Conservation (phyloP, 2,329 filamentous ascomycete genomes). For the Fusarium sp. region DNA sequence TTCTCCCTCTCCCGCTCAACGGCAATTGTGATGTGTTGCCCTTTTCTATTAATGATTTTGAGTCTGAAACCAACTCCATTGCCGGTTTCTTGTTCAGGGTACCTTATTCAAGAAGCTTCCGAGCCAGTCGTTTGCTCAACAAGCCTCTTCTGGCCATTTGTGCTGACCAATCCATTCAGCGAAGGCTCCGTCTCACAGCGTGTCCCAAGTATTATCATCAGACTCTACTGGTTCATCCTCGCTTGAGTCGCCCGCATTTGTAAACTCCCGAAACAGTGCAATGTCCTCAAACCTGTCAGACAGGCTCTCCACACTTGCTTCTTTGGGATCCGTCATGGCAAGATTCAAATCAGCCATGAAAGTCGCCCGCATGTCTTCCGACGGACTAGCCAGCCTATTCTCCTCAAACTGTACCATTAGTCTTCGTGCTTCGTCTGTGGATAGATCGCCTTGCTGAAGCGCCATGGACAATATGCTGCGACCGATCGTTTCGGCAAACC, state of each 20-base stretch:
- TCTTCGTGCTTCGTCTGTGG: slow-evolving; percentile 38
- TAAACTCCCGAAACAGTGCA: slow-evolving; percentile 48
- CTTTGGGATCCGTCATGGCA: slow-evolving; percentile 47
- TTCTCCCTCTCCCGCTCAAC: background rate
- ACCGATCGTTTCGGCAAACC: slow-evolving; percentile 48
- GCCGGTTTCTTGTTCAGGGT: background rate
- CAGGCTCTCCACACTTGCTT: slow-evolving; percentile 47
- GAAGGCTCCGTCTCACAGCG: background rate
- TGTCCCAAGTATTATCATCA: slow-evolving; percentile 11
- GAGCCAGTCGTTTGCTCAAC: background rate
- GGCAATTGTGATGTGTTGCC: background rate
- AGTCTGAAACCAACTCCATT: background rate
- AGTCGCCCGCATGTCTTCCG: slow-evolving; percentile 45
- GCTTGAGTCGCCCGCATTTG: slow-evolving; percentile 3
- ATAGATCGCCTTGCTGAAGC: slow-evolving; percentile 46
- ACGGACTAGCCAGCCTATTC: slow-evolving; percentile 26
- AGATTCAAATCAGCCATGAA: slow-evolving; percentile 51
- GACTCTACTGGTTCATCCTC: slow-evolving; percentile 21
- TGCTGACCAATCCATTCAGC: background rate
- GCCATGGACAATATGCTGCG: slow-evolving; percentile 50
- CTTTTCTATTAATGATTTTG: background rate
- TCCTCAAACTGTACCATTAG: slow-evolving; percentile 46
- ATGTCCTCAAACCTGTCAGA: slow-evolving; percentile 48
- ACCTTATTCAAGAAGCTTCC: background rate
- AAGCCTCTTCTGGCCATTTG: background rate